Evolutionary conservation across 2,329 filamentous ascomycete genomes (phyloP).

Genomic region (Apiospora marii): DNA sequence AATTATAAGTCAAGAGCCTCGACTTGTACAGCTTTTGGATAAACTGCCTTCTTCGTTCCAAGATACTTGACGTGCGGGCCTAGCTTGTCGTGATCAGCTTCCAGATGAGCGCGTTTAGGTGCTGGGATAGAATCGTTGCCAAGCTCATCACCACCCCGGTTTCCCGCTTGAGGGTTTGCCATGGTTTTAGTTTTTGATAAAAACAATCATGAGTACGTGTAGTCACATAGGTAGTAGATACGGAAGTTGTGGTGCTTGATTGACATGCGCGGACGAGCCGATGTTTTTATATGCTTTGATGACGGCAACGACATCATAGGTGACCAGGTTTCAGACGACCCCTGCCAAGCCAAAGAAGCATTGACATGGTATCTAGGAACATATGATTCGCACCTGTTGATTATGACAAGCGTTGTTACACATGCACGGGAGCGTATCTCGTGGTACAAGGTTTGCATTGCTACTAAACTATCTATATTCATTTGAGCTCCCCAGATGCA

Average conservation of each 20-base stretch:
- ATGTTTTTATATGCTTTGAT: neutral
- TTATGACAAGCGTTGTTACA: neutral
- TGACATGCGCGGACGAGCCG: neutral
- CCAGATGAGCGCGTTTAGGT: neutral
- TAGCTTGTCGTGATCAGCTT: neutral
- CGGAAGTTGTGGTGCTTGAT: neutral
- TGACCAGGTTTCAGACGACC: neutral
- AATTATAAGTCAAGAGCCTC: neutral
- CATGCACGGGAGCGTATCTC: neutral
- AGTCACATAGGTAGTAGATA: neutral
- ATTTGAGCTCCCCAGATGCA: neutral
- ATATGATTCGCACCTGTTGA: neutral
- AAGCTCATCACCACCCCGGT: neutral
- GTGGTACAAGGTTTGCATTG: neutral
- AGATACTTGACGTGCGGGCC: neutral
- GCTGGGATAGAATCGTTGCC: neutral
- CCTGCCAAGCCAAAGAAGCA: neutral
- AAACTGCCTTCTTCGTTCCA: neutral
- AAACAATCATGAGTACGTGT: neutral
- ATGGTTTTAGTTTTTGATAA: neutral
- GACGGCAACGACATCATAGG: constrained; percentile 2
- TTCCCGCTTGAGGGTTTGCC: neutral
- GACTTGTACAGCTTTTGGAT: neutral
- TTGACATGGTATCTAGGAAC: neutral
- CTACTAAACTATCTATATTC: neutral